phyloP scores from a whole-genome alignment of 257 asterid genomes.

The Primulina tabacum region DNA sequence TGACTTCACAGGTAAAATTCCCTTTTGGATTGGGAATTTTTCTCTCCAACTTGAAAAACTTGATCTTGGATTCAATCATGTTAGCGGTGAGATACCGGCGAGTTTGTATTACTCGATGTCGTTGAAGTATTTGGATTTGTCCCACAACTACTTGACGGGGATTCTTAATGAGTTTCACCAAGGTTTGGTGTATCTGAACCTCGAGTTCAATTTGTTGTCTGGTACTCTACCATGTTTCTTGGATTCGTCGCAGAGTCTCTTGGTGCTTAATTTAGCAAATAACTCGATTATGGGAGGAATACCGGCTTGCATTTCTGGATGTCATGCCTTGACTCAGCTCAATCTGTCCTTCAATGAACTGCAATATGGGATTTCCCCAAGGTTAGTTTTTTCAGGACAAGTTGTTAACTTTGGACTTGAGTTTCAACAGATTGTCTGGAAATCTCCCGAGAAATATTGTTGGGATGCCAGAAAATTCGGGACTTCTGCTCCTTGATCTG shows the following conservation, averaged over 20 bases:
- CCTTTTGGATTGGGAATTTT: slow-evolving; percentile 68
- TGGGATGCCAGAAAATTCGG: slow-evolving; percentile 53
- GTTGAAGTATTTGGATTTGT: slow-evolving; percentile 58
- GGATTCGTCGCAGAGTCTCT: slow-evolving; percentile 48
- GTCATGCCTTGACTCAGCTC: slow-evolving; percentile 51
- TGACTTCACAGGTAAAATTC: slow-evolving; percentile 45
- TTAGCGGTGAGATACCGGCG: slow-evolving; percentile 54
- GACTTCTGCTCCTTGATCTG: slow-evolving; percentile 67
- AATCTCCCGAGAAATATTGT: slow-evolving; percentile 55
- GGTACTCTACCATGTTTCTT: slow-evolving; percentile 84
- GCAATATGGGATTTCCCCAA: slow-evolving; percentile 76
- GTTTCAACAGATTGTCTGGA: slow-evolving; percentile 73
- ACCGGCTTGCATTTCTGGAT: slow-evolving; percentile 73
- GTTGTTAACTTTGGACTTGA: slow-evolving; percentile 64
- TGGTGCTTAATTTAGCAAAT: slow-evolving; percentile 63
- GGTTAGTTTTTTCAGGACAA: slow-evolving; percentile 67
- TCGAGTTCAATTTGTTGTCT: slow-evolving; percentile 55
- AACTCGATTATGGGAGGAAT: slow-evolving; percentile 79
- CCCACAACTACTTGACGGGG: slow-evolving; percentile 65
- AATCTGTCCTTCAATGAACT: slow-evolving; percentile 69
- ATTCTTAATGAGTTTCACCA: slow-evolving; percentile 50
- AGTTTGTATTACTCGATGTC: slow-evolving; percentile 45
- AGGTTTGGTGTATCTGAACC: slow-evolving; percentile 50
- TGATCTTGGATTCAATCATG: slow-evolving; percentile 54
- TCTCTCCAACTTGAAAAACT: slow-evolving; percentile 50